These are phyloP conservation scores for Grammothele lineata DNA, from an alignment of 768 basidiomycete genomes.

Conservation along the genomic window DNA sequence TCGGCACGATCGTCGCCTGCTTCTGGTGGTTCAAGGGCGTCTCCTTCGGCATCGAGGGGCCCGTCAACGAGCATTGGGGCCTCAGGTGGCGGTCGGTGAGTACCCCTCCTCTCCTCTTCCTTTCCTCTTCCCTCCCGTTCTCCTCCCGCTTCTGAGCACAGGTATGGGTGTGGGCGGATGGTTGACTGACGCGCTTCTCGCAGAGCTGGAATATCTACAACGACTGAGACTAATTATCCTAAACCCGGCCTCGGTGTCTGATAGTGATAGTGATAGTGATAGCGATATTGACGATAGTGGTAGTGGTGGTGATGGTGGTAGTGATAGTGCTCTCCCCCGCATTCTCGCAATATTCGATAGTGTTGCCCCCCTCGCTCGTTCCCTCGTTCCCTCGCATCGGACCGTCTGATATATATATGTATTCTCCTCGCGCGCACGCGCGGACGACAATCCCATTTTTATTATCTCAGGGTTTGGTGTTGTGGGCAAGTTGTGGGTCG, in stretches of 20 bases:
- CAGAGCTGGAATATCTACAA: slow-evolving; percentile 37
- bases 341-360: slow-evolving; percentile 6
- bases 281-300: too few relatives aligned
- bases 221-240: slow-evolving; percentile 21
- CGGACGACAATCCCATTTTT: too few relatives aligned
- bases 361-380: slow-evolving; percentile 5
- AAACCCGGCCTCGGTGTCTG: too few relatives aligned
- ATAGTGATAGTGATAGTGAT: too few relatives aligned
- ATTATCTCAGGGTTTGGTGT: too few relatives aligned
- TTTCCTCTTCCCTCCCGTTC: too few relatives aligned
- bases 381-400: slow-evolving; percentile 7
- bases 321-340: too few relatives aligned
- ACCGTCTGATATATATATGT: slow-evolving; percentile 12
- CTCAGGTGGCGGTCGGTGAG: slow-evolving; percentile 69
- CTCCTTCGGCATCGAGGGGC: slow-evolving; percentile 91
- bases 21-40: slow-evolving; percentile 96
- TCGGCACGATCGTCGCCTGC: slow-evolving; percentile 56
- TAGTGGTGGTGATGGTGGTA: too few relatives aligned
- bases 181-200: too few relatives aligned
- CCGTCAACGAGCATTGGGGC: slow-evolving; percentile 75
- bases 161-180: too few relatives aligned
- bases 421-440: too few relatives aligned
- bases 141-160: not conserved
- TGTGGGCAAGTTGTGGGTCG: too few relatives aligned
- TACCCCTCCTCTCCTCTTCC: slow-evolving; percentile 7